A percentile compares a stretch with the other conserved stretches of the same genome.
These are phyloP conservation scores for Colletotrichum magnum DNA, from an alignment of 2,329 filamentous ascomycete genomes.

Conservation along the genomic window DNA sequence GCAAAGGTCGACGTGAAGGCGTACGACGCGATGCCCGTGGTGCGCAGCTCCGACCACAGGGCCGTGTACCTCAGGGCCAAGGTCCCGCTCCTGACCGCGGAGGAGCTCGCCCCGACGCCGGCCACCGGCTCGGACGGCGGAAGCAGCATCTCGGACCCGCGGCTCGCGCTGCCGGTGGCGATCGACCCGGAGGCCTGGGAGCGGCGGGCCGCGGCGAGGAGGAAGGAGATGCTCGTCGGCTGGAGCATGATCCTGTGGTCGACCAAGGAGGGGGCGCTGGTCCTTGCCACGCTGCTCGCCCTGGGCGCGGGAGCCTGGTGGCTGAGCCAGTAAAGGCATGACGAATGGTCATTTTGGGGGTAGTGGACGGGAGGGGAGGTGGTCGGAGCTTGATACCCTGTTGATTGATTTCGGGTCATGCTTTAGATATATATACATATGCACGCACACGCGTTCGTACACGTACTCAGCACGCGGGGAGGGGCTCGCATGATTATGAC, in stretches of 20 bases:
- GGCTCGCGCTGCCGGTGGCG: slow-evolving; percentile 62
- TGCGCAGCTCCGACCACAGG: slow-evolving; percentile 89
- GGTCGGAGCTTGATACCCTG: slow-evolving; percentile 23
- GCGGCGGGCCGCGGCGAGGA: slow-evolving; percentile 61
- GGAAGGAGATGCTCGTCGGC: slow-evolving; percentile 63
- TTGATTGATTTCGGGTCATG: slow-evolving; percentile 2
- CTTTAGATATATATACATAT: background rate
- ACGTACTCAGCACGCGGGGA: background rate
- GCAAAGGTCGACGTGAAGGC: slow-evolving; percentile 65
- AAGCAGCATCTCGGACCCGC: slow-evolving; percentile 54
- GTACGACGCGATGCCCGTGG: slow-evolving; percentile 83
- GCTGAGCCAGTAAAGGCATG: slow-evolving; percentile 44
- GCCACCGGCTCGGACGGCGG: background rate
- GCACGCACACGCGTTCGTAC: background rate
- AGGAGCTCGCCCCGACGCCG: slow-evolving; percentile 54
- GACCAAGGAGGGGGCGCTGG: slow-evolving; percentile 64
- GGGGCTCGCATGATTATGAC: background rate
- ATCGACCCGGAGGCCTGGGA: slow-evolving; percentile 70
- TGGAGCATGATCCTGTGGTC: slow-evolving; percentile 70
- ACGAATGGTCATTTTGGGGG: background rate
- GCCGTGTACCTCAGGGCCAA: slow-evolving; percentile 81
- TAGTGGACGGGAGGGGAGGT: background rate
- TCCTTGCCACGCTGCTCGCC: slow-evolving; percentile 59
- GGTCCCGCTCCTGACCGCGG: slow-evolving; percentile 71
- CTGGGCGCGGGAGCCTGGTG: slow-evolving; percentile 63